Percentiles rank a stretch among this genome's conserved stretches.
Conservation (phyloP, 306 rosid species). For the Rosa persica region DNA sequence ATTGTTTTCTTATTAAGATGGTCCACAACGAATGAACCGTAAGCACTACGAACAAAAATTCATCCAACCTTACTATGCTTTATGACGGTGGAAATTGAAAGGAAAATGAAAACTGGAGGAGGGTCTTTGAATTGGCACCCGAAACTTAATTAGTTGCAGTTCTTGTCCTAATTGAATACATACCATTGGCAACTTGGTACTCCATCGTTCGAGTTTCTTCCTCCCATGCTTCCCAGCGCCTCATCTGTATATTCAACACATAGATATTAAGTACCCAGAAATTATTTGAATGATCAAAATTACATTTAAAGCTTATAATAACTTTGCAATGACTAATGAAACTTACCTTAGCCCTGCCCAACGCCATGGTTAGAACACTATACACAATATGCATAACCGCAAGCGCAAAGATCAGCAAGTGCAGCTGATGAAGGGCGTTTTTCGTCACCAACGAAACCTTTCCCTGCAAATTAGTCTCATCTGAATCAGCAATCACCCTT, state of each 20-base stretch:
- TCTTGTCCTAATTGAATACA: neutral
- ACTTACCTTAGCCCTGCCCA: conserved; percentile 45
- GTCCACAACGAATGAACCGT: neutral
- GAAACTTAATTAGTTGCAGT: neutral
- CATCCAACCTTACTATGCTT: neutral
- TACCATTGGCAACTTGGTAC: conserved; percentile 46
- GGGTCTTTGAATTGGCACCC: neutral
- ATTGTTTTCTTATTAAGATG: neutral
- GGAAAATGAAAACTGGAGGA: neutral
- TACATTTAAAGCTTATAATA: neutral
- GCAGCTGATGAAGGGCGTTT: conserved; percentile 42
- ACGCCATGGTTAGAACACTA: conserved; percentile 35
- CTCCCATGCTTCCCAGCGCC: conserved; percentile 45
- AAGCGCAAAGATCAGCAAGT: conserved; percentile 38
- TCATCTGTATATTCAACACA: conserved; percentile 22
- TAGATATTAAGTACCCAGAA: neutral
- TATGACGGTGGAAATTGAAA: neutral
- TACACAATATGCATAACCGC: conserved; percentile 42
- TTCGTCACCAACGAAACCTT: conserved; percentile 31
- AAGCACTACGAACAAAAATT: neutral
- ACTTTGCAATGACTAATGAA: neutral
- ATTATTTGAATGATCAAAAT: neutral
- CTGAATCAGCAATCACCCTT: neutral
- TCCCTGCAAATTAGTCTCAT: conserved; percentile 33
- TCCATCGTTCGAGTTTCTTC: conserved; percentile 44